These are phyloP conservation scores for Bolboschoenus planiculmis DNA, from an alignment of 176 grass and related monocot genomes.

Conservation along the genomic window DNA sequence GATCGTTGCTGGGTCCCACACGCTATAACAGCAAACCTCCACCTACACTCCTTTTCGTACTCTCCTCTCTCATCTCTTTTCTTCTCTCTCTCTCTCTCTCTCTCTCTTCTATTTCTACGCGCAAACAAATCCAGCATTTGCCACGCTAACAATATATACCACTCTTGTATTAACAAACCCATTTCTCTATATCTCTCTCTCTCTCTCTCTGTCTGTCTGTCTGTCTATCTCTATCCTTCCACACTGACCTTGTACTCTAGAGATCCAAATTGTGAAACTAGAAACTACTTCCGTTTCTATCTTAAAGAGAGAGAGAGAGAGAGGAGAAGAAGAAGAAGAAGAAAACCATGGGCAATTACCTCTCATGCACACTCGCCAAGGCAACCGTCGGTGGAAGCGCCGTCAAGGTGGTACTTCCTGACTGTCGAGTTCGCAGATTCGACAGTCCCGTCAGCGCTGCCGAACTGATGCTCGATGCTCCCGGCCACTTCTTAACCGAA, in stretches of 20 bases:
- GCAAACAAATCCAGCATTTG: slow-evolving; percentile 13
- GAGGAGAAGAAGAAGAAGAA: neutral
- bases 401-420: slow-evolving; percentile 57
- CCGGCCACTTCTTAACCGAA: slow-evolving; percentile 66
- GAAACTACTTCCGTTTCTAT: neutral
- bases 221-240: neutral
- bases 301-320: too few species aligned
- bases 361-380: slow-evolving; percentile 36
- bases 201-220: neutral
- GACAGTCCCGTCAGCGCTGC: slow-evolving; percentile 37
- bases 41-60: neutral
- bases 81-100: neutral
- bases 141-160: neutral
- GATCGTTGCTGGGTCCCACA: slow-evolving; percentile 6
- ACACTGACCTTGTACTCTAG: neutral
- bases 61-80: neutral
- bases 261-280: neutral
- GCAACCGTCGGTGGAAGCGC: neutral
- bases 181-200: neutral
- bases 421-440: slow-evolving; percentile 32
- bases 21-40: slow-evolving; percentile 19
- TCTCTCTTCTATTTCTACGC: slow-evolving; percentile 2
- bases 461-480: slow-evolving; percentile 80
- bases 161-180: neutral
- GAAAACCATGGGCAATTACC: slow-evolving; percentile 72